Base-by-base conservation (phyloP, 139 green algal genomes). In the Micractinium conductrix region DNA sequence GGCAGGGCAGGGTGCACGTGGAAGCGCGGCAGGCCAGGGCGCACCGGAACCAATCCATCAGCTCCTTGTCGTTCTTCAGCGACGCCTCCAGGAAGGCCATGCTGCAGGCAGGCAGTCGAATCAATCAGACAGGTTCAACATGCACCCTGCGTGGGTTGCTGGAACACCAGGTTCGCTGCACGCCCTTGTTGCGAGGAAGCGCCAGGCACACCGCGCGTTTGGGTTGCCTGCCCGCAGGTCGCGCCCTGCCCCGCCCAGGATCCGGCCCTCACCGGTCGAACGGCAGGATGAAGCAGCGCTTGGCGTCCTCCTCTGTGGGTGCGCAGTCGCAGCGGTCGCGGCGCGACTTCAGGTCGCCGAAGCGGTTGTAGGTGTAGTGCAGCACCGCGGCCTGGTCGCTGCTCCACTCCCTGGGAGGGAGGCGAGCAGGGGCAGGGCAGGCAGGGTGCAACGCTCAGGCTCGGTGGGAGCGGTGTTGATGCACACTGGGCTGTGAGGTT, bases 271-370 rank as follows among this genome's bases (percentile, higher is more conserved):
- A 74, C 78, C 93, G 87, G 85, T 97, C 94, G 89, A 97, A 97
- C 17, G 95, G 92, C 42, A 97, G 88, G 72, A 97, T 97, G 84
- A 97, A 97, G 92, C 94, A 97, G 19, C 91, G 84, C 89, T 96
- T 94, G 67, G 92, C 92, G 58, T 96, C 94, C 58, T 97, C 93
- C 37, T 96, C 90, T 12, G 88, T 96, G 22, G 92, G 93, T 7
- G 91, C 87, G 86, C 94, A 97, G 80, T 96, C 94, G 82, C 94
- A 97, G 16, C 94, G 89, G 84, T 96, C 92, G 33, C 92, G 85
- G 21, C 94, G 84, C 28, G 80, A 86, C 79, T 91, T 95, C 37
- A 95, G 83, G 83, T 95, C 92, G 24, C 76, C 60, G 85, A 94
- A 95, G 1, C 86, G 72, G 78, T 94, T 95, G 88, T 93, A 94